Conservation (phyloP, 192 early-diverging fungal species). For the Backusella psychrophila region DNA sequence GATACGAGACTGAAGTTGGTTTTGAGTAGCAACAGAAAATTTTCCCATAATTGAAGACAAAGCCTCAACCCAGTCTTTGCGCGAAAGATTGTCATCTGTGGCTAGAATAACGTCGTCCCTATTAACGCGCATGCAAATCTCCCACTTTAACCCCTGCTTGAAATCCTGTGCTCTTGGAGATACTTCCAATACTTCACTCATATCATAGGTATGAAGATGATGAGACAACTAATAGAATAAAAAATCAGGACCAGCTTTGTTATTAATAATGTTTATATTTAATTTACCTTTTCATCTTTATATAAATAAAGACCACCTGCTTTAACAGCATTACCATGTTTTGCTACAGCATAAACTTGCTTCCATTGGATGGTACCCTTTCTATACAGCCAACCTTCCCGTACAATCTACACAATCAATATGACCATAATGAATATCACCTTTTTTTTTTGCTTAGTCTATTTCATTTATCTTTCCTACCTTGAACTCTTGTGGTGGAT, state of each 20-base stretch:
- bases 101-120: conserved; percentile 47
- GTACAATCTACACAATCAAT: conserved; percentile 35
- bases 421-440: background rate
- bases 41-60: conserved; percentile 52
- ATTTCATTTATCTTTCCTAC: background rate
- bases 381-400: conserved; percentile 51
- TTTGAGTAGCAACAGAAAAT: conserved; percentile 40
- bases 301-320: conserved; percentile 47
- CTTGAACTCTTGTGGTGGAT: conserved; percentile 26
- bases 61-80: conserved; percentile 48
- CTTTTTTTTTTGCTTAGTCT: background rate
- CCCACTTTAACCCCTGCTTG: conserved; percentile 42
- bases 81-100: conserved; percentile 41
- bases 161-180: conserved; percentile 42
- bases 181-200: conserved; percentile 47
- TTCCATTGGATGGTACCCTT: conserved; percentile 46
- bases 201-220: conserved; percentile 48
- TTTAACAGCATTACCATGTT: conserved; percentile 44
- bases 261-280: background rate
- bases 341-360: conserved; percentile 47
- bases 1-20: conserved; percentile 40
- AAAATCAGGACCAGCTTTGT: background rate
- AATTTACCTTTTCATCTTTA: conserved; percentile 51
- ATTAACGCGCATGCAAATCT: conserved; percentile 44
- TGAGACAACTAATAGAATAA: conserved; percentile 27